Percentiles rank a stretch among this genome's conserved stretches.
Conservation (phyloP, 164 flowering plant species). For the Aristolochia contorta region DNA sequence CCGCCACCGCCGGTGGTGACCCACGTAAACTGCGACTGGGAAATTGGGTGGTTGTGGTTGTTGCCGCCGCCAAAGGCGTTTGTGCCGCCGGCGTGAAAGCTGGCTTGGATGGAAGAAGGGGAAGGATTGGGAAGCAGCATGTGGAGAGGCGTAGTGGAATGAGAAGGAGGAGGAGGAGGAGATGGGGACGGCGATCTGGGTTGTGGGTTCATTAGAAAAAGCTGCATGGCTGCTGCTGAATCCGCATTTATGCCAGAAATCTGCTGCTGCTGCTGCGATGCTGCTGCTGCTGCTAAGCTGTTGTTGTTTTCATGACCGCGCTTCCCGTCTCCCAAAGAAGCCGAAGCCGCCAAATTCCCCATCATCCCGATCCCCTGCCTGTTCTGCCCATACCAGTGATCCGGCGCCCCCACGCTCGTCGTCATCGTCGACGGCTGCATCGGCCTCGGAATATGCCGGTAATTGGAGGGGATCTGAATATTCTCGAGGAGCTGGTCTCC, state of each 20-base stretch:
- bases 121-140: constrained; percentile 40
- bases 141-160: constrained; percentile 33
- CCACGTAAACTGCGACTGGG: constrained; percentile 19
- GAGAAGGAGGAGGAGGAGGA: constrained; percentile 16
- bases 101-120: constrained; percentile 20
- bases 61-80: background rate
- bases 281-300: background rate
- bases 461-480: constrained; percentile 23
- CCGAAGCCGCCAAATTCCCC: constrained; percentile 11
- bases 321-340: constrained; percentile 25
- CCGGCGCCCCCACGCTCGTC: no score
- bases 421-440: no score
- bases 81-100: constrained; percentile 9
- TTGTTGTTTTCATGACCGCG: constrained; percentile 14
- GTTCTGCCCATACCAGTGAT: constrained; percentile 31
- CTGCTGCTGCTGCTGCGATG: constrained; percentile 26
- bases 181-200: constrained; percentile 42
- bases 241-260: constrained; percentile 56
- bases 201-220: constrained; percentile 75
- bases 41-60: background rate
- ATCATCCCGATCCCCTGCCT: constrained; percentile 21
- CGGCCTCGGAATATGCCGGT: constrained; percentile 20
- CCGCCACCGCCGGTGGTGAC: constrained; percentile 7
- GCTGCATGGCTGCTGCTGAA: constrained; percentile 91
- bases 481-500: constrained; percentile 37